Evolutionary conservation across 345 rosid genomes (phyloP).

Genomic region (Rhodomyrtus tomentosa): DNA sequence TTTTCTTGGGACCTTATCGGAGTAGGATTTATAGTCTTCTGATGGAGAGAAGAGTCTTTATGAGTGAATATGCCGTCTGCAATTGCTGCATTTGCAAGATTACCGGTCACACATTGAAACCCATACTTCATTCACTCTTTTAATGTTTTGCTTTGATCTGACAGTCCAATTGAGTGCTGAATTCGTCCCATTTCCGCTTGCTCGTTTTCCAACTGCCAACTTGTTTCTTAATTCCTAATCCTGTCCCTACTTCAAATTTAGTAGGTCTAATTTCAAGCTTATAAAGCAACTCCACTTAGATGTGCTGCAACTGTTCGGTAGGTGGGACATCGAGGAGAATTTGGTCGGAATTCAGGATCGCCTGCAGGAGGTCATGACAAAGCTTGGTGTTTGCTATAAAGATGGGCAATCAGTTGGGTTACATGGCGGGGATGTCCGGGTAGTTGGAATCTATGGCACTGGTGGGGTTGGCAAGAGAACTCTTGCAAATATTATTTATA

Average conservation of each 20-base stretch:
- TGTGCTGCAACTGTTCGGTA: neutral
- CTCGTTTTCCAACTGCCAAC: neutral
- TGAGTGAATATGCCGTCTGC: neutral
- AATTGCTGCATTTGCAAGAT: neutral
- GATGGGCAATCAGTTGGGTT: neutral
- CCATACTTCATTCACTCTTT: neutral
- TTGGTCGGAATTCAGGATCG: neutral
- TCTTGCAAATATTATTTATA: neutral
- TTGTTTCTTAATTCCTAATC: neutral
- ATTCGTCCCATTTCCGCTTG: fast-evolving
- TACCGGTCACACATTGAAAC: neutral
- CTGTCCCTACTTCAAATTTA: neutral
- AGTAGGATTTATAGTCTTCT: neutral
- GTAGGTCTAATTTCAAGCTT: neutral
- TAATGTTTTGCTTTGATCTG: fast-evolving
- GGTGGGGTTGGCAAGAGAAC: conserved; percentile 4
- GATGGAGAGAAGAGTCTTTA: neutral
- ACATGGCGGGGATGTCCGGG: neutral
- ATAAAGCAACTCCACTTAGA: neutral
- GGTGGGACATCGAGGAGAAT: fast-evolving
- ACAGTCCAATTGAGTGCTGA: neutral
- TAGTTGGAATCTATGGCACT: neutral
- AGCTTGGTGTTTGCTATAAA: neutral
- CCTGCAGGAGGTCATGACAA: neutral
- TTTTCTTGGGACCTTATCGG: neutral